phyloP scores from a whole-genome alignment of 495 filamentous ascomycete species.

The Aspergillus panamensis region DNA sequence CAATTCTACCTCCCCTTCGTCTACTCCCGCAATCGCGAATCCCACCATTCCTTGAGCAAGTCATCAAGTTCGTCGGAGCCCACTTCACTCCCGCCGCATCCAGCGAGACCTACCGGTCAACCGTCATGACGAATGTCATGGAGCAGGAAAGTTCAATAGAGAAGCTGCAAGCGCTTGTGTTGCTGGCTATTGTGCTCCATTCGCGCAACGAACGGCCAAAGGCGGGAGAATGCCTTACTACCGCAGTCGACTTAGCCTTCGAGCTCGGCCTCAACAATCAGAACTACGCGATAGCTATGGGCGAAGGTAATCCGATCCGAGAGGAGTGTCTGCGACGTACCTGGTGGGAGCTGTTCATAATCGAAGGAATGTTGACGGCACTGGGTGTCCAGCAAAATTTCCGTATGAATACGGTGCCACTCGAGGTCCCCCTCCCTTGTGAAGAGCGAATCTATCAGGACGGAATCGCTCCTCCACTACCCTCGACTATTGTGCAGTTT shows the following conservation, averaged over 20 bases:
- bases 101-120: slow-evolving; percentile 40
- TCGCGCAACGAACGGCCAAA: slow-evolving; percentile 65
- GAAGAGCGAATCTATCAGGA: slow-evolving; percentile 49
- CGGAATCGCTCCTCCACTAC: slow-evolving; percentile 34
- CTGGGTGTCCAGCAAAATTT: slow-evolving; percentile 37
- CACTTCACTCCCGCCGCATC: slow-evolving; percentile 43
- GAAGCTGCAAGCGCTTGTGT: slow-evolving; percentile 70
- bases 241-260: slow-evolving; percentile 66
- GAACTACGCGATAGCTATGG: slow-evolving; percentile 44
- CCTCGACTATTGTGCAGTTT: slow-evolving; percentile 43
- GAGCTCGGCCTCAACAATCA: slow-evolving; percentile 70
- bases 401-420: slow-evolving; percentile 35
- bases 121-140: slow-evolving; percentile 32
- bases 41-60: slow-evolving; percentile 41
- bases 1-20: slow-evolving; percentile 39
- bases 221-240: slow-evolving; percentile 61
- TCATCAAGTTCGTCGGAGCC: slow-evolving; percentile 46
- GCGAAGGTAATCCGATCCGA: slow-evolving; percentile 50
- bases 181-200: slow-evolving; percentile 75
- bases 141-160: slow-evolving; percentile 36
- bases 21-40: slow-evolving; percentile 28
- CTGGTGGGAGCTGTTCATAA: slow-evolving; percentile 88
- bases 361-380: slow-evolving; percentile 59
- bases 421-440: slow-evolving; percentile 42
- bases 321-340: slow-evolving; percentile 80